Conservation (phyloP, 2,329 filamentous ascomycete genomes). For the Spiromastix sp. region DNA sequence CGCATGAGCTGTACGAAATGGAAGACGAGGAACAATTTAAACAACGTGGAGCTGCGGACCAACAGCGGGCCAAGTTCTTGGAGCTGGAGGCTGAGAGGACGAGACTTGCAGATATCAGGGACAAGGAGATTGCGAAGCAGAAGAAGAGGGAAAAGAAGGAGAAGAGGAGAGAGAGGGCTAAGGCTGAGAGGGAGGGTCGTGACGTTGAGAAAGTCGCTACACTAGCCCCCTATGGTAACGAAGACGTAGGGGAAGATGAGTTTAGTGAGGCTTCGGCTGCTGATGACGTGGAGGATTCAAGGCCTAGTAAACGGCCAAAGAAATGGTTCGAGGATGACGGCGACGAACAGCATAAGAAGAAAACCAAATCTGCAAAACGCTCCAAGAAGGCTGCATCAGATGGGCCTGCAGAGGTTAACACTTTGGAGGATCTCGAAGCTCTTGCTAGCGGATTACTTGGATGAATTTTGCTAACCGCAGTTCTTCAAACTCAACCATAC, state of each 20-base stretch:
- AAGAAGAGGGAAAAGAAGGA: constrained; percentile 49
- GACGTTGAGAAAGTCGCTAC: constrained; percentile 21
- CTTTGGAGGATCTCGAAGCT: constrained; percentile 38
- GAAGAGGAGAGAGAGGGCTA: constrained; percentile 29
- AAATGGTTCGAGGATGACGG: constrained; percentile 27
- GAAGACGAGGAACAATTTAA: constrained; percentile 75
- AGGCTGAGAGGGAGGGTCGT: constrained; percentile 26
- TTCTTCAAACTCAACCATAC: constrained; percentile 2
- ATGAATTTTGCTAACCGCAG: too few species aligned
- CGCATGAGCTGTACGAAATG: constrained; percentile 79
- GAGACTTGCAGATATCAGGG: constrained; percentile 62
- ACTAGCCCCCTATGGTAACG: constrained; percentile 21
- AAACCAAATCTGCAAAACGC: constrained; percentile 19
- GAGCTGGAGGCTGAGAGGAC: constrained; percentile 64
- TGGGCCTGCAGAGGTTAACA: constrained; percentile 27
- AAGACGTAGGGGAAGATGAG: constrained; percentile 10
- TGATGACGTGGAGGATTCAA: constrained; percentile 15
- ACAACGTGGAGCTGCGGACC: constrained; percentile 61
- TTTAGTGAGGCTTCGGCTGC: constrained; percentile 12
- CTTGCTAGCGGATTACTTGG: constrained; percentile 35
- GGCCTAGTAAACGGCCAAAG: constrained; percentile 30
- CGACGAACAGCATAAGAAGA: constrained; percentile 14
- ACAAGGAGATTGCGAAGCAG: constrained; percentile 70
- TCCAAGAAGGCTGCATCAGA: constrained; percentile 5
- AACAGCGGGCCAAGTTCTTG: constrained; percentile 68